Evolutionary conservation across 2,329 filamentous ascomycete genomes (phyloP).

Genomic region (Aspergillus niger): DNA sequence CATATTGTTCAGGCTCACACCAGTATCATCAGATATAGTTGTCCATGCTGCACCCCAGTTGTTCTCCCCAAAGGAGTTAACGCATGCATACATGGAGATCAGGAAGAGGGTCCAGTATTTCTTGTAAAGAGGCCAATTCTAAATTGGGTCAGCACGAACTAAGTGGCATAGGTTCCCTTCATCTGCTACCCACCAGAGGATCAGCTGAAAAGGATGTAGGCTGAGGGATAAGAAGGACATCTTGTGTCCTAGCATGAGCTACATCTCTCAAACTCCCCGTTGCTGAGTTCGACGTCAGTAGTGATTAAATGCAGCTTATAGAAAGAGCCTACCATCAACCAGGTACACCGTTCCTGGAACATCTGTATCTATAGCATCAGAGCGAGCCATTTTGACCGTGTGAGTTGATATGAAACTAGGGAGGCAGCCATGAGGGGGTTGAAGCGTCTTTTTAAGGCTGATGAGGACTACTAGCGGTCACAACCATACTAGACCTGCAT

Average conservation of each 20-base stretch:
- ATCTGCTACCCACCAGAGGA: conserved; percentile 26
- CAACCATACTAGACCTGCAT: not conserved
- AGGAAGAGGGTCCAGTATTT: conserved; percentile 46
- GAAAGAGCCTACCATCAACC: conserved; percentile 29
- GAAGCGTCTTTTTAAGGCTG: conserved; percentile 1
- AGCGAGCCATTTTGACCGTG: conserved; percentile 18
- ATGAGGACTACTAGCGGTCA: not conserved
- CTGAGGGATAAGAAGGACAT: conserved; percentile 38
- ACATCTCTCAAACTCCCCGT: conserved; percentile 24
- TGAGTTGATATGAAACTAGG: not conserved
- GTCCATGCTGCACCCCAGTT: conserved; percentile 48
- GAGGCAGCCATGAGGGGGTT: not conserved
- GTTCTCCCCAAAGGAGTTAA: conserved; percentile 46
- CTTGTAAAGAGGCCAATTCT: conserved; percentile 41
- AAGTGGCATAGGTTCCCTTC: not conserved
- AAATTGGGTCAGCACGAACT: not conserved
- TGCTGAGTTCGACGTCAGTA: conserved; percentile 11
- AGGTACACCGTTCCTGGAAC: conserved; percentile 40
- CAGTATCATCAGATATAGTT: conserved; percentile 42
- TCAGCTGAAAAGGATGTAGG: conserved; percentile 34
- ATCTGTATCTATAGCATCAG: conserved; percentile 25
- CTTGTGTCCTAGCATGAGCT: conserved; percentile 25
- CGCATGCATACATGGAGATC: conserved; percentile 44
- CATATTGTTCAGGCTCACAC: conserved; percentile 43
- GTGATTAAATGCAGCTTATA: not conserved